Conservation (phyloP, 2,329 filamentous ascomycete genomes). For the Coleophoma crateriformis region DNA sequence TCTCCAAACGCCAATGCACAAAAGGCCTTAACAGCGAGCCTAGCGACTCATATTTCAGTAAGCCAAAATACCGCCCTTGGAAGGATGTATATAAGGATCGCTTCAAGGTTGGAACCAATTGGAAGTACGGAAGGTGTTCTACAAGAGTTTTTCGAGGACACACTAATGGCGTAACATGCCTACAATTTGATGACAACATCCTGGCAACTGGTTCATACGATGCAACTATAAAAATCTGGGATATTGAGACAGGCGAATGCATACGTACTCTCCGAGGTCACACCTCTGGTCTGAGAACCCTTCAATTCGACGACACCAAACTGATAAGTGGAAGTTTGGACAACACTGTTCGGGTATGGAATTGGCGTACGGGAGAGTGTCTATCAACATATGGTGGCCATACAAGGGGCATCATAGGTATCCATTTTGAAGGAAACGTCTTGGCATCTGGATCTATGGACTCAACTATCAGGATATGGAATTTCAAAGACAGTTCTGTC, state of each 20-base stretch:
- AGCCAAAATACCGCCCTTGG: constrained; percentile 67
- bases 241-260: constrained; percentile 81
- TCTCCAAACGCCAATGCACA: constrained; percentile 17
- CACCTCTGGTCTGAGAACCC: constrained; percentile 73
- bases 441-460: constrained; percentile 89
- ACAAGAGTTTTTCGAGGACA: constrained; percentile 82
- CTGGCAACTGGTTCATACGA: constrained; percentile 95
- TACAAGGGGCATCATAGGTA: constrained; percentile 73
- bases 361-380: constrained; percentile 87
- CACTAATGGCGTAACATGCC: constrained; percentile 72
- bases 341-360: constrained; percentile 87
- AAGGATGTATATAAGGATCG: constrained; percentile 96
- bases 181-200: constrained; percentile 76
- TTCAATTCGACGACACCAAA: constrained; percentile 90
- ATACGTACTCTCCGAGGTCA: constrained; percentile 83
- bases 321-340: constrained; percentile 89
- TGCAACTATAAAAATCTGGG: constrained; percentile 92
- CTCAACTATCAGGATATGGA: constrained; percentile 86
- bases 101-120: constrained; percentile 94
- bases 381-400: constrained; percentile 78
- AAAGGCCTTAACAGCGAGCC: constrained; percentile 5
- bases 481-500: constrained; percentile 77
- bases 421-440: constrained; percentile 81
- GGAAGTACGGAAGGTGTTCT: constrained; percentile 89
- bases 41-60: constrained; percentile 18